A percentile compares a stretch with the other conserved stretches of the same genome.
phyloP scores from a whole-genome alignment of 345 rosid genomes.

The Geranium rotundifolium region DNA sequence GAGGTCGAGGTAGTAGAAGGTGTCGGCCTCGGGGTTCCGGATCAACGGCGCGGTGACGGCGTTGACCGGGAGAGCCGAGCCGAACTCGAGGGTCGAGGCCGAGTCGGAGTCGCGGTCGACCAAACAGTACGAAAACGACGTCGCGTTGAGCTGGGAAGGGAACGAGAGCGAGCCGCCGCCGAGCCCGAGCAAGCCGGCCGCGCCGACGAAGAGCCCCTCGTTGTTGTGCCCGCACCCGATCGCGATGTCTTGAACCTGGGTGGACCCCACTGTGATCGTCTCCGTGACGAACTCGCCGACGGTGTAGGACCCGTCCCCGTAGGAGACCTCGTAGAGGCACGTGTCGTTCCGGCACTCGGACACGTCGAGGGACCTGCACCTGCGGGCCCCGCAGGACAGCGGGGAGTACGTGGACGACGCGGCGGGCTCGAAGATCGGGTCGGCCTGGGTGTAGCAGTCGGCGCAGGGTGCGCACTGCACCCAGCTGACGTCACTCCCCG shows the following conservation, averaged over 20 bases:
- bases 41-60: conserved; percentile 57
- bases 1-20: conserved; percentile 59
- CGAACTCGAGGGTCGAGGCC: conserved; percentile 62
- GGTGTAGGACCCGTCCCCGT: conserved; percentile 88
- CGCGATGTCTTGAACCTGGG: conserved; percentile 44
- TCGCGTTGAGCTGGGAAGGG: conserved; percentile 60
- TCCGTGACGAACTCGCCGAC: conserved; percentile 78
- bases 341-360: conserved; percentile 55
- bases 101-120: conserved; percentile 88
- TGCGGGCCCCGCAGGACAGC: conserved; percentile 47
- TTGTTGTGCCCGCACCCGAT: conserved; percentile 87
- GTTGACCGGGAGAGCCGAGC: conserved; percentile 26
- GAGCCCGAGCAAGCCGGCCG: conserved; percentile 82
- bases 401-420: conserved; percentile 53
- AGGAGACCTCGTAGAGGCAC: conserved; percentile 75
- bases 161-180: conserved; percentile 78
- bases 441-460: conserved; percentile 77
- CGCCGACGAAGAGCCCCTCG: conserved; percentile 68
- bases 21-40: conserved; percentile 56
- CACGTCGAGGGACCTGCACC: conserved; percentile 55
- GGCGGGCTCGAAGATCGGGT: conserved; percentile 71
- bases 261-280: conserved; percentile 53
- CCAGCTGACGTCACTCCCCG: conserved; percentile 92
- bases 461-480: conserved; percentile 83
- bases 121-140: conserved; percentile 68